phyloP scores from a whole-genome alignment of 805 yeast species.

The Brettanomyces nanus region DNA sequence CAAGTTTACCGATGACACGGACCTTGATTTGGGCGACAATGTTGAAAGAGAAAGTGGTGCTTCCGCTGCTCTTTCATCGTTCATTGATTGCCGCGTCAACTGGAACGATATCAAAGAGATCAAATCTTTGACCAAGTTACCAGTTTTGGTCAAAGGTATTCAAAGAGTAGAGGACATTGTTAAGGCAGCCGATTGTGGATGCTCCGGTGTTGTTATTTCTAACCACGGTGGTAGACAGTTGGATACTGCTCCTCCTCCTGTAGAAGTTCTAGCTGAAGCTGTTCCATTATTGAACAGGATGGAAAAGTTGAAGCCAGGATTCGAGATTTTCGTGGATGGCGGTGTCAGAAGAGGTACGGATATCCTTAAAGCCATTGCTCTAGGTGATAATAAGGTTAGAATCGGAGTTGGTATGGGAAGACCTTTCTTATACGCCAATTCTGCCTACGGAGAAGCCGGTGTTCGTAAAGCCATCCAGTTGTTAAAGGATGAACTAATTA shows the following conservation, averaged over 20 bases:
- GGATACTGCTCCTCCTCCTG: constrained; percentile 73
- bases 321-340: constrained; percentile 60
- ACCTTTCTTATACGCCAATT: constrained; percentile 56
- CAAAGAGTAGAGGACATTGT: constrained; percentile 76
- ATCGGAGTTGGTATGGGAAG: constrained; percentile 67
- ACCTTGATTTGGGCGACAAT: constrained; percentile 29
- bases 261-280: constrained; percentile 66
- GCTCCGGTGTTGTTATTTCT: constrained; percentile 72
- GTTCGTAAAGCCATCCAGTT: constrained; percentile 52
- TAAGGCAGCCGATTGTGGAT: constrained; percentile 62
- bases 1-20: constrained; percentile 30
- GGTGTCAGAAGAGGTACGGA: constrained; percentile 67
- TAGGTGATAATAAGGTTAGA: constrained; percentile 66
- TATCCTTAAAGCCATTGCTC: constrained; percentile 53
- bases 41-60: constrained; percentile 76
- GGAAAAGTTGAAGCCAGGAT: constrained; percentile 37
- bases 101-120: constrained; percentile 62
- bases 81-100: constrained; percentile 61
- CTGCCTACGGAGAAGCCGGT: constrained; percentile 57
- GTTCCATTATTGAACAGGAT: constrained; percentile 41
- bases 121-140: constrained; percentile 48
- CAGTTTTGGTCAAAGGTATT: constrained; percentile 75
- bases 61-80: constrained; percentile 76
- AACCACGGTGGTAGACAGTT: constrained; percentile 90
- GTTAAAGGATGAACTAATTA: constrained; percentile 59